These are phyloP conservation scores for Guadua angustifolia DNA, from an alignment of 176 grass and related monocot species.

Conservation along the genomic window DNA sequence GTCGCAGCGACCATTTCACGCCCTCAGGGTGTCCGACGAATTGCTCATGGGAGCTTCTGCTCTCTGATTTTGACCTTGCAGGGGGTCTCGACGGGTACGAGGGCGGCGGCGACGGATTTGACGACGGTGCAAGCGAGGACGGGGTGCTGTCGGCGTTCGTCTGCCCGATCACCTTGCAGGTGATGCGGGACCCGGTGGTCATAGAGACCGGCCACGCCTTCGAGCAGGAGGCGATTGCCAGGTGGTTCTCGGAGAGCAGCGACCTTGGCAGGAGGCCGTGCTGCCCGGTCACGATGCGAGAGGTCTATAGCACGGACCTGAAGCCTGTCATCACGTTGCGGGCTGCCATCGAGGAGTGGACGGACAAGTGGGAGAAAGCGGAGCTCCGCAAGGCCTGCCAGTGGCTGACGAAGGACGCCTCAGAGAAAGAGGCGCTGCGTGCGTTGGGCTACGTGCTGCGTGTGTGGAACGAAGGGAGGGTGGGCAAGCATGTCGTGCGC, in stretches of 20 bases:
- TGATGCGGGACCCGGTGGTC: conserved; percentile 52
- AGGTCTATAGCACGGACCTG: conserved; percentile 30
- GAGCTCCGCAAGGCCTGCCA: conserved; percentile 42
- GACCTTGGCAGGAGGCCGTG: conserved; percentile 12
- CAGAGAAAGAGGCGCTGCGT: conserved; percentile 46
- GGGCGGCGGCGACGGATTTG: background rate
- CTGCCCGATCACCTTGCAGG: conserved; percentile 57
- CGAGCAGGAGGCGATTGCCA: conserved; percentile 45
- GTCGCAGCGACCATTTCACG: too few species aligned
- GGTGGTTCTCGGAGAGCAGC: conserved; percentile 50
- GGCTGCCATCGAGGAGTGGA: conserved; percentile 51
- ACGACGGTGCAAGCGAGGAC: background rate
- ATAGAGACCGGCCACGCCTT: conserved; percentile 56
- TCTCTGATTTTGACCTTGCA: background rate
- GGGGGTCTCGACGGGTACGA: background rate
- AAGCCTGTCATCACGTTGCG: conserved; percentile 44
- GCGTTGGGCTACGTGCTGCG: conserved; percentile 9
- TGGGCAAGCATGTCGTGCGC: conserved; percentile 11
- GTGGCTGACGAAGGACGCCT: conserved; percentile 40
- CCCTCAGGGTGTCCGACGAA: background rate
- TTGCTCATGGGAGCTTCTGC: background rate
- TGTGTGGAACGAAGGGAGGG: conserved; percentile 31
- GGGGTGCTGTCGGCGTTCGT: conserved; percentile 45
- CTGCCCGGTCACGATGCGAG: conserved; percentile 47
- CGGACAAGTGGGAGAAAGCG: conserved; percentile 18